Conservation (phyloP, 805 yeast genomes). For the Kuraishia ogatae region DNA sequence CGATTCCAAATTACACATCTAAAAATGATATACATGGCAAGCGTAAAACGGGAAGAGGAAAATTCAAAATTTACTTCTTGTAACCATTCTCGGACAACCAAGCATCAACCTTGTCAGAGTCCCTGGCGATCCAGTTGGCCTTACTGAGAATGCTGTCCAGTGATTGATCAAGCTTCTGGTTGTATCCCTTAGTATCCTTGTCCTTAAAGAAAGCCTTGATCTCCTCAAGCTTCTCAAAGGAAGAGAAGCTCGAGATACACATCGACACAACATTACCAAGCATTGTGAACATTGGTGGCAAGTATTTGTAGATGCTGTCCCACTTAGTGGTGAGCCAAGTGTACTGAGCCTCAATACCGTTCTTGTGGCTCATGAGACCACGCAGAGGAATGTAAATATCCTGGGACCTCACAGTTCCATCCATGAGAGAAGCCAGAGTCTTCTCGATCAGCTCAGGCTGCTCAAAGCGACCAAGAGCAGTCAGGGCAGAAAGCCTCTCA, state of each 20-base stretch:
- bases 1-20: too few species aligned
- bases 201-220: conserved; percentile 41
- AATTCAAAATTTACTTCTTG: conserved; percentile 1
- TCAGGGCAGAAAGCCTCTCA: conserved; percentile 63
- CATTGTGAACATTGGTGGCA: conserved; percentile 80
- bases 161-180: conserved; percentile 57
- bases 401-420: conserved; percentile 61
- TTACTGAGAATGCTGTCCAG: conserved; percentile 51
- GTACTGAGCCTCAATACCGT: conserved; percentile 68
- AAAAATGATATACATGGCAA: too few species aligned
- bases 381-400: conserved; percentile 56
- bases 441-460: conserved; percentile 42
- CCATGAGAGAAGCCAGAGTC: conserved; percentile 46
- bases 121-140: conserved; percentile 52
- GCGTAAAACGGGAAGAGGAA: too few species aligned
- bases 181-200: conserved; percentile 54
- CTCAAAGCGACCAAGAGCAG: conserved; percentile 57
- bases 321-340: conserved; percentile 63
- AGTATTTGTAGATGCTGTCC: conserved; percentile 53
- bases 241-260: conserved; percentile 28
- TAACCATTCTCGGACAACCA: conserved; percentile 37
- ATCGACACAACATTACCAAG: conserved; percentile 65
- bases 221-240: conserved; percentile 31
- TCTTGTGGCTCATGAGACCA: conserved; percentile 54
- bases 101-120: conserved; percentile 32